These are phyloP conservation scores for Zarea fungicola DNA, from an alignment of 2,329 filamentous ascomycete genomes.

Conservation along the genomic window DNA sequence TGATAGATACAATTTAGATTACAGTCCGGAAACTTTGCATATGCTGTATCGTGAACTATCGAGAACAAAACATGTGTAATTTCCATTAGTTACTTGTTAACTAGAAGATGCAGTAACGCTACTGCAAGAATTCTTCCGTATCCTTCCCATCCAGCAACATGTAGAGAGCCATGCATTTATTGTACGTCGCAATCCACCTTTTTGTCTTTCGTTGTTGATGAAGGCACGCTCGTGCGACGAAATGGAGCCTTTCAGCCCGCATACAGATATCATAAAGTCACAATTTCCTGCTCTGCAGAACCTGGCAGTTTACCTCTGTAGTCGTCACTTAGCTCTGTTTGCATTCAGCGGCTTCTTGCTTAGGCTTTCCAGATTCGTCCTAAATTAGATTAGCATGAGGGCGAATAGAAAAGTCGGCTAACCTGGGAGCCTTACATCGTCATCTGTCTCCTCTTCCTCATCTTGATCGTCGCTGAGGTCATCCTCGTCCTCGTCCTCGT, in stretches of 20 bases:
- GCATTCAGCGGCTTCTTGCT: slow-evolving; percentile 92
- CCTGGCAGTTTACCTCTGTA: neutral
- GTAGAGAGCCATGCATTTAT: slow-evolving; percentile 5
- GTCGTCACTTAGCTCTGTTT: slow-evolving; percentile 71
- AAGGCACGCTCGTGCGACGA: neutral
- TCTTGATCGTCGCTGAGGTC: slow-evolving; percentile 80
- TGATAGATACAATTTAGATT: too few species aligned
- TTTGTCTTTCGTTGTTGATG: neutral
- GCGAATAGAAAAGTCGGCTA: neutral
- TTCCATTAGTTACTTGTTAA: slow-evolving; percentile 10
- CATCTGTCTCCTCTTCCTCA: slow-evolving; percentile 74
- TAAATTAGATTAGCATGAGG: slow-evolving; percentile 29
- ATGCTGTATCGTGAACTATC: neutral
- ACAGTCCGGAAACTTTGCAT: too few species aligned
- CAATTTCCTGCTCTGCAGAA: slow-evolving; percentile 1
- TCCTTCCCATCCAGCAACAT: neutral
- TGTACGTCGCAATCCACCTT: neutral
- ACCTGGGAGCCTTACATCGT: slow-evolving; percentile 54
- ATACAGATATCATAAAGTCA: neutral
- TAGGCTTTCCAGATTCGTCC: slow-evolving; percentile 85
- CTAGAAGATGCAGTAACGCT: neutral
- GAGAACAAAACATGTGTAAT: neutral
- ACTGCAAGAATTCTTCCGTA: neutral
- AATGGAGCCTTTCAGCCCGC: slow-evolving; percentile 1
- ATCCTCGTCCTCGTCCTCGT: slow-evolving; percentile 89